phyloP scores from a whole-genome alignment of 305 asterid genomes.

The Fraxinus velutina region DNA sequence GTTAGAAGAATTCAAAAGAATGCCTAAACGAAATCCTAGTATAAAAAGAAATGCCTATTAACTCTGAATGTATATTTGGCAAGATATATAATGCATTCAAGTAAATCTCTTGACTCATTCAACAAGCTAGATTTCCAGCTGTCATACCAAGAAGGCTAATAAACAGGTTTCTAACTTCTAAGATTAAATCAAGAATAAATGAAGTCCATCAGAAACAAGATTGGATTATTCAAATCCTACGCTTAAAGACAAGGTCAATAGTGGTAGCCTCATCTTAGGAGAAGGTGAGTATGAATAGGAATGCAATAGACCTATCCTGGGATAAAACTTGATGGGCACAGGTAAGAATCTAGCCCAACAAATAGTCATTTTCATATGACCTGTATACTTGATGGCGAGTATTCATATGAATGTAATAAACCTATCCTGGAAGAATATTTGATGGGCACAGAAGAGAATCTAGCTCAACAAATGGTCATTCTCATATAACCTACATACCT shows the following conservation, averaged over 20 bases:
- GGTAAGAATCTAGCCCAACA: background rate
- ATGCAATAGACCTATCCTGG: background rate
- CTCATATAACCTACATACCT: background rate
- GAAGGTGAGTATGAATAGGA: background rate
- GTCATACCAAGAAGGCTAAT: background rate
- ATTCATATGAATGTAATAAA: background rate
- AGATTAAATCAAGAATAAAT: background rate
- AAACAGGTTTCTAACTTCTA: background rate
- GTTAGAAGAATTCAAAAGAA: background rate
- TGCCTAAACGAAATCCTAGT: constrained; percentile 15
- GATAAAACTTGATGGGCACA: background rate
- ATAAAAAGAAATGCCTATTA: background rate
- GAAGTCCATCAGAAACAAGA: background rate
- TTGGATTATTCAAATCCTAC: background rate
- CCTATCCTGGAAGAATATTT: background rate
- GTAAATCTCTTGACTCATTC: background rate
- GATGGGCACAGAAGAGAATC: background rate
- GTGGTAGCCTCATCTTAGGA: background rate
- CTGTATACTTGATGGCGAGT: background rate
- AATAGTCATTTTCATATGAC: background rate
- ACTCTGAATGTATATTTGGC: background rate
- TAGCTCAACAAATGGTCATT: background rate
- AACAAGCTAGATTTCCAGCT: constrained; percentile 17
- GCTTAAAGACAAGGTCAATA: background rate
- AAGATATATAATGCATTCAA: background rate